These are phyloP conservation scores for Nemania sp. DNA, from an alignment of 2,329 filamentous ascomycete species.

Conservation along the genomic window DNA sequence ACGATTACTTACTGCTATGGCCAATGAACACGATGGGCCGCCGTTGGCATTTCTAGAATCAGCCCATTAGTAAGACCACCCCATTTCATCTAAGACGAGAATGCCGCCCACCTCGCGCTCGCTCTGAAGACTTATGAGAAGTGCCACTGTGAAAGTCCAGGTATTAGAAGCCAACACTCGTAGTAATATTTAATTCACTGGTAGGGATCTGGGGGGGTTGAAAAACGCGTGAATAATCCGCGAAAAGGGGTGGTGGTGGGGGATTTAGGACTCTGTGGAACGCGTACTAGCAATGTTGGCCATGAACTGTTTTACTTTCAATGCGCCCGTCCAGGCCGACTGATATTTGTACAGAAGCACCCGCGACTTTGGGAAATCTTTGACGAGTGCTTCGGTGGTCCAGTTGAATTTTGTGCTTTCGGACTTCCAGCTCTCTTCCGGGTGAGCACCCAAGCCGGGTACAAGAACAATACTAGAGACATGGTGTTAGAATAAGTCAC, in stretches of 20 bases:
- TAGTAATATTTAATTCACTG: not conserved
- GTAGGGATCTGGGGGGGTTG: no score
- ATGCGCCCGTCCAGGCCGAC: constrained; percentile 46
- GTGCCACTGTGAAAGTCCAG: constrained; percentile 26
- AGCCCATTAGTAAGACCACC: constrained; percentile 5
- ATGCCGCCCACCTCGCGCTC: constrained; percentile 41
- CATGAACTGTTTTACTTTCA: constrained; percentile 50
- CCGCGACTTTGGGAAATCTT: constrained; percentile 47
- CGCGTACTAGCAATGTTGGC: constrained; percentile 41
- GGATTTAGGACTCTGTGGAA: not conserved
- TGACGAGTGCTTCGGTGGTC: constrained; percentile 45
- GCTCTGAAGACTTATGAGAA: constrained; percentile 43
- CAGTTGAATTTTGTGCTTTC: constrained; percentile 47
- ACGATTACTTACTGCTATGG: constrained; percentile 41
- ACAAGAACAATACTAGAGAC: constrained; percentile 46
- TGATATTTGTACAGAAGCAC: constrained; percentile 49
- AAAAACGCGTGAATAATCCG: no score
- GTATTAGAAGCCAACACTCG: not conserved
- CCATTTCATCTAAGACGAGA: not conserved
- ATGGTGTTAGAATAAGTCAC: constrained; percentile 17
- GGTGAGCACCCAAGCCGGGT: constrained; percentile 47
- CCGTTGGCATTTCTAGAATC: constrained; percentile 35
- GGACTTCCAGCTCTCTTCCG: constrained; percentile 47
- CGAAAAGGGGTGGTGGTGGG: no score
- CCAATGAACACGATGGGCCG: constrained; percentile 50